Base-by-base conservation (phyloP, 345 rosid species). In the Jatropha curcas region DNA sequence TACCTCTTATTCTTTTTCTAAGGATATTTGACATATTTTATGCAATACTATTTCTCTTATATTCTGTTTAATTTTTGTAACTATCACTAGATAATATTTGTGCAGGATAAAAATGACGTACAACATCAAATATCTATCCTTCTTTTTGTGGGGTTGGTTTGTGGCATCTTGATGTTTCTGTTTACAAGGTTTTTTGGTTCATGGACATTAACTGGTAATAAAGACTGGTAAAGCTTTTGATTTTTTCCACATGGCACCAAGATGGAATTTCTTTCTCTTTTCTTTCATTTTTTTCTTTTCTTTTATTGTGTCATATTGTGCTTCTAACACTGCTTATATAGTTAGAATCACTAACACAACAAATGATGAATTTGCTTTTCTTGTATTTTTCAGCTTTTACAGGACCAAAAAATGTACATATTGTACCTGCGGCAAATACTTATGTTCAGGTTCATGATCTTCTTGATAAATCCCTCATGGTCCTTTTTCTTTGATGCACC, bases 111-210 rank as follows among this genome's bases (percentile, higher is more conserved):
- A 82, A 76, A 83, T 7, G 90, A 86, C 78, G 97, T 88, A 73
- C 98, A 92, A 57, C 97, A 90, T 81, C 96, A 92, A 81, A 89
- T 94, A 77, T 95, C 98, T n/a, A 75, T 87, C 77, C 84, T 90
- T 77, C 90, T 92, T 64, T 92, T 87, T 82, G 75, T 86, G 6
- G 96, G 96, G 24, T 80, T 92, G 85, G 76, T 80, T 76, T 87
- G 92, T 74, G 97, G 98, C 63, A 27, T 86, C 72, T 65, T 79
- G 48, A 87, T 94, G 98, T 84, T 94, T 77, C 52, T 85, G 65
- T 78, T 88, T 75, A 89, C 98, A 12, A 88, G 79, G 71, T 74
- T 84, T 37, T 94, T 84, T 80, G 98, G 98, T 58, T 79, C 86
- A 72, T 81, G 85, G 89, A 90, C 89, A n/a, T 83, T 94, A 75